Percentiles rank a stretch among this genome's conserved stretches.
Conservation (phyloP, 345 rosid genomes). For the Carallia brachiata region DNA sequence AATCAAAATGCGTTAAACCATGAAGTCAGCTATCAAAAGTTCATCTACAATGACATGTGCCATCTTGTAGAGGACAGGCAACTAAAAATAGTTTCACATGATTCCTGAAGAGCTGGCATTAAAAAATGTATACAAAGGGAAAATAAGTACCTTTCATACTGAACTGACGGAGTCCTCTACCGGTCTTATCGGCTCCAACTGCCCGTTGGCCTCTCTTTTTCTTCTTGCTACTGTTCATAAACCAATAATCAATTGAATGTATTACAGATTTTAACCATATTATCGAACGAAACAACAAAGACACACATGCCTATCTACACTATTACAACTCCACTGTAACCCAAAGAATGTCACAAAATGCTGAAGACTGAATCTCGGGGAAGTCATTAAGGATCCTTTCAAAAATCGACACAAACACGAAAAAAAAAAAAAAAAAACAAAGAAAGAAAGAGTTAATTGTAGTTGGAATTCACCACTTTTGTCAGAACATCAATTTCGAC, state of each 20-base stretch:
- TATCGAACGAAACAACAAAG: neutral
- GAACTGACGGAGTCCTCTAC: conserved; percentile 98
- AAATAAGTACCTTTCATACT: conserved; percentile 89
- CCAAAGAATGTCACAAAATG: too few species aligned
- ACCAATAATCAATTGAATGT: conserved; percentile 12
- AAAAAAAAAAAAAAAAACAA: too few species aligned
- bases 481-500: too few species aligned
- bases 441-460: too few species aligned
- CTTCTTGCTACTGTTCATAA: conserved; percentile 59
- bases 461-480: too few species aligned
- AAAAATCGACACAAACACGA: too few species aligned
- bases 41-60: neutral
- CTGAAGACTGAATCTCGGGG: too few species aligned
- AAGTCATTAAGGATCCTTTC: too few species aligned
- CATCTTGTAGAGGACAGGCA: neutral
- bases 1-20: conserved; percentile 17
- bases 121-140: conserved; percentile 2
- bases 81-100: conserved; percentile 3
- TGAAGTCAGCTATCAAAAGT: conserved; percentile 7
- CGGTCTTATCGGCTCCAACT: conserved; percentile 84
- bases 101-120: conserved; percentile 5
- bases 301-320: neutral
- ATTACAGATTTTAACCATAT: conserved; percentile 1
- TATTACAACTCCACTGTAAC: too few species aligned
- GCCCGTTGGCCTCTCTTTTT: conserved; percentile 91